phyloP scores from a whole-genome alignment of 73 alveolate species.

The Tetrahymena elliotti region DNA sequence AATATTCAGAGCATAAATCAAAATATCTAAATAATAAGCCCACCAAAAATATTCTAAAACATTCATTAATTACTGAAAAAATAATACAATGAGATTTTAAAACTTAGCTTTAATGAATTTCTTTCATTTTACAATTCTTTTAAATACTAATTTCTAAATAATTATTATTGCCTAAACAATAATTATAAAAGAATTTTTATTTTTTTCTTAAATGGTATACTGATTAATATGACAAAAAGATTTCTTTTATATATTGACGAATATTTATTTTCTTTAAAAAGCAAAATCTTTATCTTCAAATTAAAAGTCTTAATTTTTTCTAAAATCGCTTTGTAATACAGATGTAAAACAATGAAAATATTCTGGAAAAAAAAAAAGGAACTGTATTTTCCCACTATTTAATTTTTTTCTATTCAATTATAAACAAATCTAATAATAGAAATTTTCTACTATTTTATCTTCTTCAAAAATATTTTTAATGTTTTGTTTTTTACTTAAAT shows the following conservation, averaged over 20 bases:
- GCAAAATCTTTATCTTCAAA: no score
- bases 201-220: neutral
- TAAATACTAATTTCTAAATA: no score
- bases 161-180: neutral
- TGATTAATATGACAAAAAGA: neutral
- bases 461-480: no score
- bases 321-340: neutral
- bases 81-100: no score
- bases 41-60: neutral
- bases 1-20: neutral
- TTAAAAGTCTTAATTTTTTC: neutral
- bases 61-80: neutral
- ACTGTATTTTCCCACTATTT: no score
- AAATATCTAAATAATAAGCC: neutral
- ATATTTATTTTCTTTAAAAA: no score
- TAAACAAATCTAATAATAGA: no score
- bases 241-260: neutral
- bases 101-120: no score
- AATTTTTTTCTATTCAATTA: no score
- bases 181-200: neutral
- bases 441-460: no score
- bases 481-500: no score
- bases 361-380: no score
- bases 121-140: neutral
- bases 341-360: neutral